Evolutionary conservation across 495 filamentous ascomycete genomes (phyloP), one percentile per base, ranked within the genome.

Genomic region (Halenospora varia): DNA sequence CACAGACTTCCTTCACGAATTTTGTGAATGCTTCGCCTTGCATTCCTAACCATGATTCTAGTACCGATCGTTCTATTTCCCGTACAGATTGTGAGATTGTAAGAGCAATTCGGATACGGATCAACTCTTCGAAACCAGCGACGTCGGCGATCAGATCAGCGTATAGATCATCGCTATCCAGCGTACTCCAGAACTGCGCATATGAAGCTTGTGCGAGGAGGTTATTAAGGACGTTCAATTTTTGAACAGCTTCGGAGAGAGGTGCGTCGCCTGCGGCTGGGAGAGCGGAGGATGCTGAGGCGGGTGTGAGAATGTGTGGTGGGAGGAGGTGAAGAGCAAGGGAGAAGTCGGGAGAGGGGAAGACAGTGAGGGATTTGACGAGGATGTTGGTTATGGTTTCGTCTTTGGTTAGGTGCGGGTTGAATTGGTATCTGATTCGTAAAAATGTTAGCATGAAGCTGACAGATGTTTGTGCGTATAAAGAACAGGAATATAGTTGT

Each of bases 321-420:
- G 89, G 87, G 70, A 99, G 92, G 54, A 99, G 89, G 71, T 95
- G 88, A 46, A 97, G 85, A 67, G 86, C 89, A 63, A 97, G 90
- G 63, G 85, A 83, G 86, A 97, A 97, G 77, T 96, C 92, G 18
- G 94, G 88, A 10, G 89, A 88, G 62, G 95, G 95, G 83, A 99
- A 97, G 73, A 96, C 88, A 62, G 93, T 96, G 66, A 99, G 85
- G 56, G 92, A 83, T 82, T 97, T 97, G 75, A 93, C 89, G 71
- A 99, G 90, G 83, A 97, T 87, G 80, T 97, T 97, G 80, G 95
- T 97, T 70, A 91, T 90, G 66, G 89, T 90, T 75, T 99, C 95
- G 66, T 96, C 87, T 73, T 92, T 91, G 73, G 91, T 85, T 64
- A 96, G 92, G 82, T 97, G 92, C 19, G 94, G 93, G 82, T 99